A percentile compares a stretch with the other conserved stretches of the same genome.
phyloP scores from a whole-genome alignment of 192 early-diverging fungal species.

The Polychytrium aggregatum region DNA sequence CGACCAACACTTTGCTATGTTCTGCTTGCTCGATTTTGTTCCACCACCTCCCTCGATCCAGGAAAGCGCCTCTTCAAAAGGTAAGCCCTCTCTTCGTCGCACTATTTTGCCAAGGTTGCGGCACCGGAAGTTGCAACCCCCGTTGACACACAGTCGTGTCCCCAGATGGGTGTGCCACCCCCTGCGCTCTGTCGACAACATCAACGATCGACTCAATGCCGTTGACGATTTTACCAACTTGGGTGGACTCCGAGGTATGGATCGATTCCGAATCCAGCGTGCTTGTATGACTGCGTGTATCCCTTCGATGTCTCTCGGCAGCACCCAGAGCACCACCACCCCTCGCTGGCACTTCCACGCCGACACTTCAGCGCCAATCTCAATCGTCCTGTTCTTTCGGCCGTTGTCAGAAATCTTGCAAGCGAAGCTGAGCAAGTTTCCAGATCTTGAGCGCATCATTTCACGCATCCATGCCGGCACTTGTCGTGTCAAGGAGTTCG shows the following conservation, averaged over 20 bases:
- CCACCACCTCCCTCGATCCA: no score
- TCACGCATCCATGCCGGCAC: conserved; percentile 78
- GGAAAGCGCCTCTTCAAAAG: conserved; percentile 32
- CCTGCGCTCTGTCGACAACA: conserved; percentile 45
- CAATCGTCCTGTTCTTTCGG: no score
- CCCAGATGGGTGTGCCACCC: conserved; percentile 82
- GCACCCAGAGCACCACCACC: no score
- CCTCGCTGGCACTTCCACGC: no score
- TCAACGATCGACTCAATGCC: conserved; percentile 77
- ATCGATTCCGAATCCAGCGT: no score
- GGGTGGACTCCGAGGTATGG: not conserved
- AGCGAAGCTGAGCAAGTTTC: conserved; percentile 35
- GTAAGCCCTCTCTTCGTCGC: conserved; percentile 3
- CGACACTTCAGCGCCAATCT: no score
- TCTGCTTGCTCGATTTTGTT: no score
- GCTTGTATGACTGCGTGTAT: no score
- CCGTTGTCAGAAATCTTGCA: conserved; percentile 5
- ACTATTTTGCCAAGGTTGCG: not conserved
- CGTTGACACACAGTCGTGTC: not conserved
- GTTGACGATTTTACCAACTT: conserved; percentile 65
- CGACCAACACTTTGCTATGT: no score
- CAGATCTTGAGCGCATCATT: conserved; percentile 86
- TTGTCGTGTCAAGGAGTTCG: conserved; percentile 78
- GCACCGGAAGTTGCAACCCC: not conserved
- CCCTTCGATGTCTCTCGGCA: no score